These are phyloP conservation scores for Ogataea populi-albae DNA, from an alignment of 805 yeast genomes.

Conservation along the genomic window DNA sequence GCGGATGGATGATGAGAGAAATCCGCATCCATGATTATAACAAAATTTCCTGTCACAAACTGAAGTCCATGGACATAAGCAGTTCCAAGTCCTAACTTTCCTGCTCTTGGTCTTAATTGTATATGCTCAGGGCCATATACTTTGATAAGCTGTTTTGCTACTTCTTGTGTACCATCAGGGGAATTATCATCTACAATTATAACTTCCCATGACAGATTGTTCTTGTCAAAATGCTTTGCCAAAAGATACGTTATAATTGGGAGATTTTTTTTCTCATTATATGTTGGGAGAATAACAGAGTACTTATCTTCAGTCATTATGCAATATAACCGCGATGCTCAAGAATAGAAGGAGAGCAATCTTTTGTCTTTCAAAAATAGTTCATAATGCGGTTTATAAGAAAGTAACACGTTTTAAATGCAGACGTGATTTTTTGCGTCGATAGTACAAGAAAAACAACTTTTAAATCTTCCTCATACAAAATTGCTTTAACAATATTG, in stretches of 20 bases:
- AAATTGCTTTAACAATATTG: too few species aligned
- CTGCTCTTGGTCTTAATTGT: slow-evolving; percentile 67
- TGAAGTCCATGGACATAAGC: slow-evolving; percentile 78
- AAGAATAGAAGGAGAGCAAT: too few species aligned
- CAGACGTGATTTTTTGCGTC: too few species aligned
- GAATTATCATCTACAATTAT: slow-evolving; percentile 76
- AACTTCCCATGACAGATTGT: slow-evolving; percentile 68
- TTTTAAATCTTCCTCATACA: too few species aligned
- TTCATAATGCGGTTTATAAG: too few species aligned
- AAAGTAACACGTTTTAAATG: too few species aligned
- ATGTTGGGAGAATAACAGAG: slow-evolving; percentile 74
- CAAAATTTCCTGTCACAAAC: slow-evolving; percentile 68
- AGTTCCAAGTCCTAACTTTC: slow-evolving; percentile 76
- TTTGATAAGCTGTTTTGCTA: slow-evolving; percentile 57
- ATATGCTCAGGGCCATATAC: slow-evolving; percentile 60
- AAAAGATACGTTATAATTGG: slow-evolving; percentile 70
- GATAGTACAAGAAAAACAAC: too few species aligned
- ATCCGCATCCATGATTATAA: slow-evolving; percentile 81
- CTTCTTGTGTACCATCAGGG: slow-evolving; percentile 78
- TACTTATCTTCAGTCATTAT: slow-evolving; percentile 45
- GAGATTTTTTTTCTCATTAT: slow-evolving; percentile 65
- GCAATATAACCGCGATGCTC: too few species aligned
- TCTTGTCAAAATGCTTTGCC: slow-evolving; percentile 59
- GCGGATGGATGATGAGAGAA: slow-evolving; percentile 81
- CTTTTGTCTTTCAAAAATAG: too few species aligned